Percentiles rank a stretch among this genome's conserved stretches.
Conservation (phyloP, 176 grass and related monocot species). For the Zoysia pacifica region DNA sequence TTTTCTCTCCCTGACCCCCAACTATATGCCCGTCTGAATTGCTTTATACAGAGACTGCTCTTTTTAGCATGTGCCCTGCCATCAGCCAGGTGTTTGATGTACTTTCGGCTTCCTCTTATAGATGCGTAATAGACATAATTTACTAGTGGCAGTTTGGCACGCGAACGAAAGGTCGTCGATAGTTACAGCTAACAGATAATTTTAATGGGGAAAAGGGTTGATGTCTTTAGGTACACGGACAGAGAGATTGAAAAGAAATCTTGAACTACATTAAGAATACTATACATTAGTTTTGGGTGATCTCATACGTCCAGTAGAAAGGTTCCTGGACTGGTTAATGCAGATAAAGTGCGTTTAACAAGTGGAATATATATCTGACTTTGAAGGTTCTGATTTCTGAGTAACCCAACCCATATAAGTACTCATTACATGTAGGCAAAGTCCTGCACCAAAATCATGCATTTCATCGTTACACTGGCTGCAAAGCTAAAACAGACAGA, state of each 20-base stretch:
- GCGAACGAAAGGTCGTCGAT: conserved; percentile 35
- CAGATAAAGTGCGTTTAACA: neutral
- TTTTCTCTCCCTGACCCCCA: conserved; percentile 30
- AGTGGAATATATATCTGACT: too few relatives aligned
- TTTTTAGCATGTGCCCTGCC: conserved; percentile 59
- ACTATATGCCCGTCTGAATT: conserved; percentile 42
- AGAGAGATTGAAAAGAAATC: neutral
- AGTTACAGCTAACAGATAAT: conserved; percentile 1
- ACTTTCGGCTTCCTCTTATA: conserved; percentile 59
- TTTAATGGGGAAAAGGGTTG: neutral
- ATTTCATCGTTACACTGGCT: neutral
- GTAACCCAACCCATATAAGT: neutral
- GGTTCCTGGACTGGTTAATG: neutral
- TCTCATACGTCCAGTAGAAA: too few relatives aligned
- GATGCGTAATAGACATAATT: conserved; percentile 42
- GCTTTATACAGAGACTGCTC: conserved; percentile 46
- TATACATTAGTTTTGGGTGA: neutral
- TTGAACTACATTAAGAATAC: too few relatives aligned
- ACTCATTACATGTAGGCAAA: conserved; percentile 13
- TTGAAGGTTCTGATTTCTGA: too few relatives aligned
- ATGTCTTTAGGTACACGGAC: neutral
- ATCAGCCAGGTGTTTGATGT: conserved; percentile 50
- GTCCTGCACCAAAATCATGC: conserved; percentile 8
- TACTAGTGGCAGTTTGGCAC: conserved; percentile 36
- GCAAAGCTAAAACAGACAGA: neutral